Evolutionary conservation across 2,329 filamentous ascomycete genomes (phyloP), one percentile per base, ranked within the genome.

Genomic region (Aphanoascus verrucosus): DNA sequence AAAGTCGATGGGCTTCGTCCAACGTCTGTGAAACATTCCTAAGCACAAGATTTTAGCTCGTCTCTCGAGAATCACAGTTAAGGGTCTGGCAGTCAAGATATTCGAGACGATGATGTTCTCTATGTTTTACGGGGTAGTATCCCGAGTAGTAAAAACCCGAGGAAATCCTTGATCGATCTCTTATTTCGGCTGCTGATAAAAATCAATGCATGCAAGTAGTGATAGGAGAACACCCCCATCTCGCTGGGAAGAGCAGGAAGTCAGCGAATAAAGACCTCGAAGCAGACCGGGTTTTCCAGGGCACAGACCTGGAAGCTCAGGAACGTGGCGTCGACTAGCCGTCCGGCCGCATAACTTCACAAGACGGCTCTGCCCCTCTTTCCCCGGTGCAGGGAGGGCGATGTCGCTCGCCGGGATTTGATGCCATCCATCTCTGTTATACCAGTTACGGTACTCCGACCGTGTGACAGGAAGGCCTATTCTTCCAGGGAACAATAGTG

Each of bases 291-390:
- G 23, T 15, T 20, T n/a, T 17, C 14, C 40, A 51, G 40, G 49
- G 38, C 23, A 19, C 34, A 38, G 19, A 23, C 12, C 23, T 40
- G 34, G 34, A 12, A 20, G 3, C 23, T 15, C 49, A 43, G 49
- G 31, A 51, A 43, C 41, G 49, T 51, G 49, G 49, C 49, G 49
- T 51, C 2, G 17, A 43, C 49, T 51, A 51, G 28, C 49, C 49
- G 17, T 42, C 23, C 38, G 49, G 49, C 15, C 49, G 49, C 49
- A 51, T 43, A 41, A 38, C 12, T 1, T 20, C 6, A n/a, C 31
- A 48, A 32, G 15, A 48, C 32, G 32, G 34, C 9, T 19, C 8
- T 46, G 28, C 44, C 28, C 31, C 28, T 46, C 42, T n/a, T 35
- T 31, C 35, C 31, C 44, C 44, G 2, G 44, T 47, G 31, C 44